A percentile compares a stretch with the other conserved stretches of the same genome.
phyloP scores from a whole-genome alignment of 306 rosid species.

The Malus sylvestris region DNA sequence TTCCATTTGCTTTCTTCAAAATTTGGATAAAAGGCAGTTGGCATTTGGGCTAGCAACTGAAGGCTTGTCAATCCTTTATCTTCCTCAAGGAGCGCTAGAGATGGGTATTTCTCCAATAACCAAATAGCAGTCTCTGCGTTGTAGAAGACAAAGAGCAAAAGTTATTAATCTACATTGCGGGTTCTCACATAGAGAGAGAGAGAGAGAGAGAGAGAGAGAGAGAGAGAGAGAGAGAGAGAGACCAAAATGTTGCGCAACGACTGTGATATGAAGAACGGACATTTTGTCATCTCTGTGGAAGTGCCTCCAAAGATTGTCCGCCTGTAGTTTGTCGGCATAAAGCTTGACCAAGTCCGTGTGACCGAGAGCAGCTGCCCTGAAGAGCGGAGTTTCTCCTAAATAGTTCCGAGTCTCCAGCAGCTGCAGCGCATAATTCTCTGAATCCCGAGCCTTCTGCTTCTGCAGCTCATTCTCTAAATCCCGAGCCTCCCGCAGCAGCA shows the following conservation, averaged over 20 bases:
- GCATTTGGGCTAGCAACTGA: conserved; percentile 19
- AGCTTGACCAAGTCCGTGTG: neutral
- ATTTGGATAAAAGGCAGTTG: neutral
- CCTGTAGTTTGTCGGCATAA: neutral
- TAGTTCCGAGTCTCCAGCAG: neutral
- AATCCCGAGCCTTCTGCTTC: neutral
- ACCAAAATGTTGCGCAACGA: conserved; percentile 1
- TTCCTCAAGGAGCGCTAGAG: neutral
- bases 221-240: neutral
- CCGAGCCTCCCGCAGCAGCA: neutral
- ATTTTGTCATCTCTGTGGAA: neutral
- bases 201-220: neutral
- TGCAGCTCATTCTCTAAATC: too few species aligned
- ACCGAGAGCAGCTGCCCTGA: conserved; percentile 8
- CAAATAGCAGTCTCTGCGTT: conserved; percentile 2
- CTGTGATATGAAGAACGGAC: conserved; percentile 9
- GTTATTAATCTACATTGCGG: neutral
- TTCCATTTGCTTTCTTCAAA: neutral
- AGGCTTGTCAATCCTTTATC: neutral
- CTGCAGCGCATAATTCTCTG: neutral
- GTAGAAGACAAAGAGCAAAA: neutral
- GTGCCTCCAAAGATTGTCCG: neutral
- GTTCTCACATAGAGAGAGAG: neutral
- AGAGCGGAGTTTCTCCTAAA: conserved; percentile 18
- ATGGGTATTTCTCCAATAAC: neutral